These are phyloP conservation scores for Suillus luteus DNA, from an alignment of 768 basidiomycete genomes.

Conservation along the genomic window DNA sequence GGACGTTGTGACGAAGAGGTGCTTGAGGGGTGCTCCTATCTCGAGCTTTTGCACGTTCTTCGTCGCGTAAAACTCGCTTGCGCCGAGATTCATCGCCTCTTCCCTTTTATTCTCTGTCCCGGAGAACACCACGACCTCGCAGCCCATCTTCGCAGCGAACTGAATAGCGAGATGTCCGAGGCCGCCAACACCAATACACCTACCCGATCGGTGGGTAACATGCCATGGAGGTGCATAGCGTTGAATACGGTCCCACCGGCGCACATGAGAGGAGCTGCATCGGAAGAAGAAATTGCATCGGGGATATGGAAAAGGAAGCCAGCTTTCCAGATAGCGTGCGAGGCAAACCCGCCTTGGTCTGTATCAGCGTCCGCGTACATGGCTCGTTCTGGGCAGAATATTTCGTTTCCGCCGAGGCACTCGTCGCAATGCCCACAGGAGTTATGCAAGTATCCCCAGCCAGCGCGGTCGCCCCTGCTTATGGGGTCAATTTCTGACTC, in stretches of 20 bases:
- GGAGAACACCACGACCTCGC: slow-evolving; percentile 39
- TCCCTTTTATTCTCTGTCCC: slow-evolving; percentile 33
- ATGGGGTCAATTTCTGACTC: slow-evolving; percentile 6
- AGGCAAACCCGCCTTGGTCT: slow-evolving; percentile 39
- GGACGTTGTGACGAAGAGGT: slow-evolving; percentile 35
- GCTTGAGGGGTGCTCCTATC: slow-evolving; percentile 29
- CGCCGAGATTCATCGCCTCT: slow-evolving; percentile 37
- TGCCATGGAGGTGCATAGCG: slow-evolving; percentile 26
- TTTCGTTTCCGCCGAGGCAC: slow-evolving; percentile 36
- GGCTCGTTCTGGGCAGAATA: slow-evolving; percentile 26
- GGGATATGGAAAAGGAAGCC: slow-evolving; percentile 39
- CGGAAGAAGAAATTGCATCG: slow-evolving; percentile 29
- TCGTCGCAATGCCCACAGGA: slow-evolving; percentile 36
- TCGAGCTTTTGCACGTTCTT: slow-evolving; percentile 28
- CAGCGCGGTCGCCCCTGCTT: slow-evolving; percentile 36
- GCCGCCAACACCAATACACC: slow-evolving; percentile 39
- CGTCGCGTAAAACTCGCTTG: slow-evolving; percentile 38
- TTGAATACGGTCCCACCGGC: slow-evolving; percentile 37
- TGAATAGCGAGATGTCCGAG: slow-evolving; percentile 41
- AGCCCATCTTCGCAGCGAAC: slow-evolving; percentile 42
- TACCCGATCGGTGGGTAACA: slow-evolving; percentile 35
- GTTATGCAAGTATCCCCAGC: slow-evolving; percentile 38
- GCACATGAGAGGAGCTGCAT: slow-evolving; percentile 40
- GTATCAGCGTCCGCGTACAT: slow-evolving; percentile 28
- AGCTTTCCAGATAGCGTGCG: slow-evolving; percentile 37